Evolutionary conservation across 495 filamentous ascomycete genomes (phyloP), one percentile per base, ranked within the genome.

Genomic region (Penicillium parvum): DNA sequence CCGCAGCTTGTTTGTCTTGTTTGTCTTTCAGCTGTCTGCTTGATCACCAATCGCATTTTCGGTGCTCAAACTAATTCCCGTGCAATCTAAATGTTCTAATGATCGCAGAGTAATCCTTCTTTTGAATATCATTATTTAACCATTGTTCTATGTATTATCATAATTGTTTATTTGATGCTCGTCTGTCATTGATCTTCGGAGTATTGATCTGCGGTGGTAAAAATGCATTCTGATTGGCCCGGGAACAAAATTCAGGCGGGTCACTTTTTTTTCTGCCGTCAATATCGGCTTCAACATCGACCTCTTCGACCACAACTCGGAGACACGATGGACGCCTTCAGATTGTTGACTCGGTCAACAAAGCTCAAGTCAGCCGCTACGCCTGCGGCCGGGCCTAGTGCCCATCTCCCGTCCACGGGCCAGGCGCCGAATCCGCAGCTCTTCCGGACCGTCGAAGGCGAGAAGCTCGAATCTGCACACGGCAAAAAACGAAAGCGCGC

Each of bases 381-480:
- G 27, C 29, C 50, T 8, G 47, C 53, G 25, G 40, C 58, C 42
- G 47, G 59, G 11, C 28, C 53, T 30, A 46, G 51, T 12, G 51
- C 47, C n/a, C 55, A 58, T 37, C 53, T 74, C 4, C 75, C 75
- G 4, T 79, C 75, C 5, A 62, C 64, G 34, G 75, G 75, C 32
- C 67, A 74, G 44, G 61, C 65, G 30, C 55, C 61, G 19, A 76
- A 75, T 41, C 77, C 78, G 43, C 74, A 75, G 48, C 71, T 80
- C 11, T 81, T 79, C 57, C 66, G 66, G 7, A 59, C 63, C 16
- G 48, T 64, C 17, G 62, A 68, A 32, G 58, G 53, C 36, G 59
- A 64, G 15, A 53, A 47, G 43, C 53, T 60, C 20, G 61, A 58
- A 37, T 50, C 71, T 47, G 60, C 58, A 57, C 51, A 59, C 23